Percentiles rank a stretch among this genome's conserved stretches.
phyloP scores from a whole-genome alignment of 768 basidiomycete genomes.

The Heimioporus sp. region DNA sequence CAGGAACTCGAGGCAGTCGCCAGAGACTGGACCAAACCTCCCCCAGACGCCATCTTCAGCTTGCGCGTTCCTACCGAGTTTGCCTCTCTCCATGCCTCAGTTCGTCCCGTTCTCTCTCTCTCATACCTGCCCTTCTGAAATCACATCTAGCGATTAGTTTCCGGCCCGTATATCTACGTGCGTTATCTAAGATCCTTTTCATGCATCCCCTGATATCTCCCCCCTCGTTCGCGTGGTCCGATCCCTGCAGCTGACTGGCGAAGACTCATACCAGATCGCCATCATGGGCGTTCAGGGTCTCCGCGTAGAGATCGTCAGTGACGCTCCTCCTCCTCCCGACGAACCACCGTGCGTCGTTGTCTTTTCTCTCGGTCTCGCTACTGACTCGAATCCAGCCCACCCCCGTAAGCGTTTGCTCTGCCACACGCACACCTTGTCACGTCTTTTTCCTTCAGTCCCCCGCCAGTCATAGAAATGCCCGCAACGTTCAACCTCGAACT shows the following conservation, averaged over 20 bases:
- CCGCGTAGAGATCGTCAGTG: slow-evolving; percentile 82
- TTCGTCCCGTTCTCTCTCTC: slow-evolving; percentile 37
- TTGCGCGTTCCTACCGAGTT: slow-evolving; percentile 86
- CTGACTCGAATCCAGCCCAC: slow-evolving; percentile 35
- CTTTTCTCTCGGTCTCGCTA: background rate
- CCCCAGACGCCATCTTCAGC: slow-evolving; percentile 72
- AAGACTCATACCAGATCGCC: slow-evolving; percentile 90
- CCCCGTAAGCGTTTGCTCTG: slow-evolving; percentile 43
- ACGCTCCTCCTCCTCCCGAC: slow-evolving; percentile 81
- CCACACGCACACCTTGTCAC: slow-evolving; percentile 9
- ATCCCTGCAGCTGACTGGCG: slow-evolving; percentile 62
- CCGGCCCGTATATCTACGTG: slow-evolving; percentile 84
- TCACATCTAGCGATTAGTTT: slow-evolving; percentile 61
- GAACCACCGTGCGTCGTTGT: slow-evolving; percentile 64
- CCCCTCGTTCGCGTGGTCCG: slow-evolving; percentile 20
- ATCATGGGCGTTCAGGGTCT: slow-evolving; percentile 78
- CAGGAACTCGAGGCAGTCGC: slow-evolving; percentile 82
- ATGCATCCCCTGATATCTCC: slow-evolving; percentile 4
- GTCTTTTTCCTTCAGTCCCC: slow-evolving; percentile 37
- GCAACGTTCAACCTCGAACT: slow-evolving; percentile 83
- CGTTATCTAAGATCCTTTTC: slow-evolving; percentile 26
- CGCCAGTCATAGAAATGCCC: slow-evolving; percentile 84
- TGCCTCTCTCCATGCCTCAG: slow-evolving; percentile 81
- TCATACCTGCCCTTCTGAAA: slow-evolving; percentile 18
- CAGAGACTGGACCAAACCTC: slow-evolving; percentile 84